Conservation (phyloP, 148 eudicot genomes). For the Rhododendron kiyosumense region DNA sequence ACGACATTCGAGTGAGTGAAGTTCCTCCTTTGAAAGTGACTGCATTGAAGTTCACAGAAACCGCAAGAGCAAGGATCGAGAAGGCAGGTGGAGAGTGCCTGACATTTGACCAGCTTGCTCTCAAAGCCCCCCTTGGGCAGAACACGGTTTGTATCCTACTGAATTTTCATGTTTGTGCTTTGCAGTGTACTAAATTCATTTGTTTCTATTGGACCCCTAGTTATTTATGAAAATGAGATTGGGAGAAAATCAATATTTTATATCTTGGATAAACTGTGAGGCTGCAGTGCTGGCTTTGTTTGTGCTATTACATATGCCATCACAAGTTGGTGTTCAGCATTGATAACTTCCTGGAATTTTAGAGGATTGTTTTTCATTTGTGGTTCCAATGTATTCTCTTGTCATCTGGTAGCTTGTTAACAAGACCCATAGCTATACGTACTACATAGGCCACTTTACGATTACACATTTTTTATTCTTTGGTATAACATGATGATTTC, state of each 20-base stretch:
- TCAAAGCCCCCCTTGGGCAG: slow-evolving; percentile 96
- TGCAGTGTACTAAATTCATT: neutral
- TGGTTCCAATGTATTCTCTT: neutral
- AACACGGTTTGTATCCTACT: slow-evolving; percentile 57
- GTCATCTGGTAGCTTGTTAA: neutral
- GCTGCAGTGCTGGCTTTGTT: neutral
- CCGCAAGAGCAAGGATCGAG: slow-evolving; percentile 89
- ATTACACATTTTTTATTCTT: neutral
- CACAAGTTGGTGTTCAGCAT: neutral
- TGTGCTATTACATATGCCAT: neutral
- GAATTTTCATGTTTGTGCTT: neutral
- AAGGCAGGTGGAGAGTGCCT: slow-evolving; percentile 89
- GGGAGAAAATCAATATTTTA: neutral
- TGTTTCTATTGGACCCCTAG: neutral
- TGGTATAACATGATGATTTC: neutral
- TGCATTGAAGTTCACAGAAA: slow-evolving; percentile 83
- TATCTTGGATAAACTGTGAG: neutral
- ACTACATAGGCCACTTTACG: neutral
- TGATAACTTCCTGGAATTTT: neutral
- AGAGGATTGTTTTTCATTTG: neutral
- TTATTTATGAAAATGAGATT: neutral
- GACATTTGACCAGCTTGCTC: slow-evolving; percentile 90
- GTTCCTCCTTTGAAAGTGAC: slow-evolving; percentile 71
- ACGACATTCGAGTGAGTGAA: slow-evolving; percentile 61
- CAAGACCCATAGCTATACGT: neutral